Evolutionary conservation across 1,139 yeast species (phyloP), one percentile per base, ranked within the genome.

Genomic region (Pichia sp.): DNA sequence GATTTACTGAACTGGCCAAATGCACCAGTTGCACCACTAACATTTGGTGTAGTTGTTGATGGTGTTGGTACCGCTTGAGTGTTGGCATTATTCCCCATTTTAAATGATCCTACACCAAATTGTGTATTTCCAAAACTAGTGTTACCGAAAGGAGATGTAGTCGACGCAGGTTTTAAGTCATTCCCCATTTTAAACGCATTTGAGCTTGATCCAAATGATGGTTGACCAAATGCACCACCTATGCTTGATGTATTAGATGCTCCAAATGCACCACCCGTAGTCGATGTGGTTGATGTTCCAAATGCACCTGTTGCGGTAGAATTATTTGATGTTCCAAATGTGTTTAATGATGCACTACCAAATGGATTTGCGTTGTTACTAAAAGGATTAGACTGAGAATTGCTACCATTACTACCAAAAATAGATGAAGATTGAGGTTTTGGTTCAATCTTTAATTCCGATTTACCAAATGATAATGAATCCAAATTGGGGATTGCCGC

Each of bases 191-290:
- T 36, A 19, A 36, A 36, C 5, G 41, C 14, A 18, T 18, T 36
- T n/a, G 38, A 3, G 7, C 6, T 34, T 18, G 41, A 36, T 36
- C 41, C 42, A 25, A 39, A 22, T 14, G 42, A 39, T 13, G 42
- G 3, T 39, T 13, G n/a, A 13, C 28, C 29, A 25, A 39, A 39
- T 22, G 29, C 29, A 14, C 18, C 28, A 18, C 18, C 14, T 18
- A 34, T 25, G 7, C 7, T 29, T 18, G 39, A 50, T 22, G 14
- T 16, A 4, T 28, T 33, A 1, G 46, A 36, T 9, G 39, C 18
- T 8, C 39, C 38, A 34, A 34, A 34, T 6, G 42, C 42, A 39
- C 29, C 42, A 53, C 45, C 61, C 50, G 64, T 62, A 14, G 58
- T 54, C 22, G 60, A 22, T 22, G 25, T 22, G 25, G 25, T 34